phyloP scores from a whole-genome alignment of 768 basidiomycete species.

The Agaricus bisporus region DNA sequence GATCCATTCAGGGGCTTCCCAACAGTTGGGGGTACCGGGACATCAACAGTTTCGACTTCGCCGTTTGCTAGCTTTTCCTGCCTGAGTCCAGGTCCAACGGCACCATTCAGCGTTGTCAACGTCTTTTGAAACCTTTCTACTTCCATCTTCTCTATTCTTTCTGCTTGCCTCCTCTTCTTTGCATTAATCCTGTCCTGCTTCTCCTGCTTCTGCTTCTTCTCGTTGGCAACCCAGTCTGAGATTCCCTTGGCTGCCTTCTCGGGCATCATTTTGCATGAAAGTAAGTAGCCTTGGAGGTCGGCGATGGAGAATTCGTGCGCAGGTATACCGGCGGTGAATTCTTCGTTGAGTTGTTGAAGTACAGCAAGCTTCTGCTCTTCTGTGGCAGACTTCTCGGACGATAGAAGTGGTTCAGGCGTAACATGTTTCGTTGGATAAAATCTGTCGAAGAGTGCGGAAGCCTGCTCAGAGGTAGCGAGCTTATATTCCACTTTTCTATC shows the following conservation, averaged over 20 bases:
- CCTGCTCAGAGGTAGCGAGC: slow-evolving; percentile 40
- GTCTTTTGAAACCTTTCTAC: slow-evolving; percentile 20
- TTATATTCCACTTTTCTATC: slow-evolving; percentile 49
- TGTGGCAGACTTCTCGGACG: slow-evolving; percentile 11
- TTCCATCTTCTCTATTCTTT: slow-evolving; percentile 20
- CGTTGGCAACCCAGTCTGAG: slow-evolving; percentile 36
- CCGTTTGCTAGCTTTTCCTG: background rate
- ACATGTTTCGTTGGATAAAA: slow-evolving; percentile 38
- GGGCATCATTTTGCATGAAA: slow-evolving; percentile 37
- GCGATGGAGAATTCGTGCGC: slow-evolving; percentile 48
- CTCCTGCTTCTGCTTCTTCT: slow-evolving; percentile 26
- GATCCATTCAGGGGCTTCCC: background rate
- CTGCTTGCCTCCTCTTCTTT: slow-evolving; percentile 19
- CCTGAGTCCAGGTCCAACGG: slow-evolving; percentile 2
- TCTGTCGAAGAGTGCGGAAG: slow-evolving; percentile 39
- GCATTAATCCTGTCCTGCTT: slow-evolving; percentile 28
- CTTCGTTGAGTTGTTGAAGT: slow-evolving; percentile 27
- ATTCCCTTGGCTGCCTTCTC: slow-evolving; percentile 25
- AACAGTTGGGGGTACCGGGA: background rate
- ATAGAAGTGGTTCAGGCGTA: slow-evolving; percentile 10
- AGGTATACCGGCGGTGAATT: slow-evolving; percentile 39
- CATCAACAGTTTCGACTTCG: background rate
- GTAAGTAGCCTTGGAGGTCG: slow-evolving; percentile 55
- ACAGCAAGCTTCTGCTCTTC: slow-evolving; percentile 3
- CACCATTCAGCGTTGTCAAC: slow-evolving; percentile 16